Evolutionary conservation across 768 basidiomycete genomes (phyloP).

Genomic region (Auricularia sp.): DNA sequence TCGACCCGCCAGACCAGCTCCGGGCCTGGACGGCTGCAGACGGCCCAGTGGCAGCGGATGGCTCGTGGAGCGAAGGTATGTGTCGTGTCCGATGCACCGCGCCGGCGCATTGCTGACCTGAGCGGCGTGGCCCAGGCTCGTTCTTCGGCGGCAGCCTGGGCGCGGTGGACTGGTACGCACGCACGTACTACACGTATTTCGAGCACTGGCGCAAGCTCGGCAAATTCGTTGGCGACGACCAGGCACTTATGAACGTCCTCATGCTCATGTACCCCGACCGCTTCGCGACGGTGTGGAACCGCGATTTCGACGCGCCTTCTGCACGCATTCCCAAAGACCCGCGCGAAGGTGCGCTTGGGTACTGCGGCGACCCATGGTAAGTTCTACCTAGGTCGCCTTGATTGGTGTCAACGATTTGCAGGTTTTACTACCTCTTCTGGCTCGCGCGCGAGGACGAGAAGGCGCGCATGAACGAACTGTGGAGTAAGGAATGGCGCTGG

Average conservation of each 20-base stretch:
- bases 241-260: constrained; percentile 41
- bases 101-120: too few relatives aligned
- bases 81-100: background rate
- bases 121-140: constrained; percentile 28
- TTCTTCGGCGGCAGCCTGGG: constrained; percentile 45
- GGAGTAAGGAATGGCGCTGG: constrained; percentile 5
- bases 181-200: constrained; percentile 41
- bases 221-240: constrained; percentile 48
- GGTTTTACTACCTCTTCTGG: constrained; percentile 43
- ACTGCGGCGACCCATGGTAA: constrained; percentile 35
- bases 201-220: constrained; percentile 36
- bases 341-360: constrained; percentile 25
- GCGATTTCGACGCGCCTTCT: constrained; percentile 12
- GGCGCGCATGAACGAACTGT: constrained; percentile 13
- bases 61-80: constrained; percentile 40
- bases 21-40: constrained; percentile 34
- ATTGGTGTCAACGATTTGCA: background rate
- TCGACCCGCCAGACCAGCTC: constrained; percentile 24
- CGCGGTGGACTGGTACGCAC: constrained; percentile 37
- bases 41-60: constrained; percentile 44
- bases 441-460: constrained; percentile 24
- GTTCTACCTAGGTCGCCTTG: background rate
- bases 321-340: background rate
- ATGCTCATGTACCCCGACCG: constrained; percentile 36
- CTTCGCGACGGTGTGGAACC: constrained; percentile 34